Conservation (phyloP, 139 green algal species). For the Desmodesmus armatus region DNA sequence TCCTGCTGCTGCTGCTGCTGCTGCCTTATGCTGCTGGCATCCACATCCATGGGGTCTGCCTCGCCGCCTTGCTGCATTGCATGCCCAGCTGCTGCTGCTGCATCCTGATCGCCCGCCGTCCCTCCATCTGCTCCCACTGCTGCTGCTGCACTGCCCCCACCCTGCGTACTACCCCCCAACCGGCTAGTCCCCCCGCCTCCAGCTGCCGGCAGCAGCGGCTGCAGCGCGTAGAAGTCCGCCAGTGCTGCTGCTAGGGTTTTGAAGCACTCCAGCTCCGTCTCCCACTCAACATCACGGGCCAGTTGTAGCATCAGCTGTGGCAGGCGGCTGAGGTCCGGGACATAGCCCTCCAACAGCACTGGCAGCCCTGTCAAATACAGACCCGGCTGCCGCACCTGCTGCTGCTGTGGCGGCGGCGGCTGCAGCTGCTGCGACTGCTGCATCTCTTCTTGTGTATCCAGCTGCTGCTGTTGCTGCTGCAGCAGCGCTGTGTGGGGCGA, state of each 20-base stretch:
- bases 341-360: constrained; percentile 74
- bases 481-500: neutral
- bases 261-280: constrained; percentile 70
- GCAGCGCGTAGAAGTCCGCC: constrained; percentile 72
- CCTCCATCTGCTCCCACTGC: too few relatives aligned
- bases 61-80: neutral
- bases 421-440: neutral
- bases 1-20: neutral
- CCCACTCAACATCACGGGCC: constrained; percentile 82
- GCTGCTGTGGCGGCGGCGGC: neutral
- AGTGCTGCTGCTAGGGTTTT: constrained; percentile 64
- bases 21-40: neutral
- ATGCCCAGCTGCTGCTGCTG: neutral
- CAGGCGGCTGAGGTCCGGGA: constrained; percentile 73
- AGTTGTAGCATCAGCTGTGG: constrained; percentile 80
- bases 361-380: constrained; percentile 68
- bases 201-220: constrained; percentile 46
- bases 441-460: neutral
- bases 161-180: too few relatives aligned
- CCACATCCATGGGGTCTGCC: constrained; percentile 8
- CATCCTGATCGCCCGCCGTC: too few relatives aligned
- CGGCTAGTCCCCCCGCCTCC: too few relatives aligned
- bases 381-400: constrained; percentile 37
- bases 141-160: neutral
- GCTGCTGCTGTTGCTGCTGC: neutral